These are phyloP conservation scores for Aspergillus sp. DNA, from an alignment of 2,329 filamentous ascomycete species.

Conservation along the genomic window DNA sequence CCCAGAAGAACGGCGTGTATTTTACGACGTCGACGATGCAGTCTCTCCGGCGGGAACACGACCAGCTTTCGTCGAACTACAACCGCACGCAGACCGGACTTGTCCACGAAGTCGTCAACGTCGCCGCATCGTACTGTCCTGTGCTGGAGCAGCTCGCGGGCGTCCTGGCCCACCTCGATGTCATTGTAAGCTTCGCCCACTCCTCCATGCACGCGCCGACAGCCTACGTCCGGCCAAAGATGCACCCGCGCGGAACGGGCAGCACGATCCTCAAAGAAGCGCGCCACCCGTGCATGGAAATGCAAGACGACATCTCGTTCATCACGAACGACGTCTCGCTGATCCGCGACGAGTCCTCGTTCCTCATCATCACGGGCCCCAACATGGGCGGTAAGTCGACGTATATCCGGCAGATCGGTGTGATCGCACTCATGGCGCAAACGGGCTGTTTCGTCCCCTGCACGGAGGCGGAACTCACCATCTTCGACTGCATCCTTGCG, in stretches of 20 bases:
- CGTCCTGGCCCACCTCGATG: slow-evolving; percentile 85
- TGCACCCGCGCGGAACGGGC: slow-evolving; percentile 79
- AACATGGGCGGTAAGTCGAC: slow-evolving; percentile 99
- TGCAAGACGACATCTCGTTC: slow-evolving; percentile 97
- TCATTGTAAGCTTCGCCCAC: slow-evolving; percentile 89
- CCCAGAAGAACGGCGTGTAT: slow-evolving; percentile 97
- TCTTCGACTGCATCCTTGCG: slow-evolving; percentile 94
- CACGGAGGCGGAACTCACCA: slow-evolving; percentile 77
- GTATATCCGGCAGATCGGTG: slow-evolving; percentile 94
- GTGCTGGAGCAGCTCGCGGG: slow-evolving; percentile 83
- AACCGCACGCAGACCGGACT: slow-evolving; percentile 87
- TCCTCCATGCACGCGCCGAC: slow-evolving; percentile 87
- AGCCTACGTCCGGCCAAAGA: slow-evolving; percentile 81
- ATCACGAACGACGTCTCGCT: slow-evolving; percentile 95
- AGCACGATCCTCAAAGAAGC: slow-evolving; percentile 87
- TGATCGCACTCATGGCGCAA: slow-evolving; percentile 95
- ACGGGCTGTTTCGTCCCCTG: slow-evolving; percentile 95
- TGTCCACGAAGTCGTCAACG: slow-evolving; percentile 83
- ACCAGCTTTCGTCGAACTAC: slow-evolving; percentile 89
- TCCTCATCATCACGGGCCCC: slow-evolving; percentile 92
- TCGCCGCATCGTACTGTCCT: slow-evolving; percentile 89
- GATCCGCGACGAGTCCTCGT: slow-evolving; percentile 68
- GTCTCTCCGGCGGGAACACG: slow-evolving; percentile 76
- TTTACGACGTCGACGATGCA: slow-evolving; percentile 84
- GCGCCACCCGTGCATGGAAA: slow-evolving; percentile 94